Evolutionary conservation across 345 rosid species (phyloP).

Genomic region (Litchi chinensis): DNA sequence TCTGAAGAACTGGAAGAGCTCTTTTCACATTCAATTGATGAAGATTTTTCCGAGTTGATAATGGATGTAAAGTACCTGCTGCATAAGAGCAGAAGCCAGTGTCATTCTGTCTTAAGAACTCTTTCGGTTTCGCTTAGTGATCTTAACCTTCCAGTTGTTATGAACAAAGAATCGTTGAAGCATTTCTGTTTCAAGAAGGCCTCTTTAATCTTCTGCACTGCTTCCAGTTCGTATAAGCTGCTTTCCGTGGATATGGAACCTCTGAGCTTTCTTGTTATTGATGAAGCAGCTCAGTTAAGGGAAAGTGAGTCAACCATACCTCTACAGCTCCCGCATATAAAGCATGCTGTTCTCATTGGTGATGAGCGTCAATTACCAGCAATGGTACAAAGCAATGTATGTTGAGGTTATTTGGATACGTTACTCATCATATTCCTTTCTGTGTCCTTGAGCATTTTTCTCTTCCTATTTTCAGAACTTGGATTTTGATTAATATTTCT

Average conservation of each 20-base stretch:
- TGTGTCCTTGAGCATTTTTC: not conserved
- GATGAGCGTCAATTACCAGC: constrained; percentile 56
- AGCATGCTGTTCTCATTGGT: constrained; percentile 47
- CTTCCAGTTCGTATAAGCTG: constrained; percentile 39
- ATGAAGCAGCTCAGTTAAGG: constrained; percentile 61
- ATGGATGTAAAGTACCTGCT: not conserved
- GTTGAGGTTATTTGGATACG: not conserved
- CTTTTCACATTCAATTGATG: constrained; percentile 20
- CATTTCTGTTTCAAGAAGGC: constrained; percentile 41
- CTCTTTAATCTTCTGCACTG: constrained; percentile 44
- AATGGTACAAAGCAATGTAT: constrained; percentile 48
- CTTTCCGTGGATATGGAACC: constrained; percentile 21
- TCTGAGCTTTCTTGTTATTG: constrained; percentile 45
- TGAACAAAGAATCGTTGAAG: not conserved
- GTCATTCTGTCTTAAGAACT: constrained; percentile 22
- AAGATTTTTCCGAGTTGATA: not conserved
- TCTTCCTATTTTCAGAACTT: not conserved
- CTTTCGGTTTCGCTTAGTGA: constrained; percentile 12
- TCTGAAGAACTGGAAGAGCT: constrained; percentile 31
- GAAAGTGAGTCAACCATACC: constrained; percentile 59
- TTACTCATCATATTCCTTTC: not conserved
- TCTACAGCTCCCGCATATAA: constrained; percentile 40
- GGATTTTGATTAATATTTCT: not conserved
- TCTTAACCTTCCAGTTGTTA: constrained; percentile 30
- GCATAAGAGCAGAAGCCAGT: constrained; percentile 26